Evolutionary conservation across 169 alveolate genomes (phyloP), one percentile per base, ranked within the genome.

Genomic region (Plasmodium sp.): DNA sequence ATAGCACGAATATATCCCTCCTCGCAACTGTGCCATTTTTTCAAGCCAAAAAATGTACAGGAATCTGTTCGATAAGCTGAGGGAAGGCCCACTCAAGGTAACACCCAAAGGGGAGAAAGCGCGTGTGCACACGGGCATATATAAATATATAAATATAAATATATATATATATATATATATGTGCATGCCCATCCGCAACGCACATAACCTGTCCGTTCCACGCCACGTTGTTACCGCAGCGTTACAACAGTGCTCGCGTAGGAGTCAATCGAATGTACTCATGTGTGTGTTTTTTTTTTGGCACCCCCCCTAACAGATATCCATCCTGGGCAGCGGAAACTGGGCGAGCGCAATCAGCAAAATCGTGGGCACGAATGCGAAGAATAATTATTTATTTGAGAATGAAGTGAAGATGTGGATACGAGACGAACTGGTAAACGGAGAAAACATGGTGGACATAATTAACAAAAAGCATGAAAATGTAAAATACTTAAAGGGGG

Each of bases 311-410:
- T 1, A 14, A 45, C 43, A 96, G 98, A 97, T 97, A 58, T 85
- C 97, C 71, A 96, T 97, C 2, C 92, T 97, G 72, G 99, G 98
- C 67, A 95, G 98, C 67, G 99, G 99, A 9, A 97, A 95, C 84
- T 97, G 99, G 99, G 99, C 98, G 5, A 94, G 98, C 27, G 98
- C 98, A 7, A 96, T 96, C 51, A 96, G 98, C 82, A 97, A 96
- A 84, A 92, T 96, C 58, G 97, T 97, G 6, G 97, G 98, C 7
- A 93, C 95, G 33, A 96, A 96, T 92, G 96, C 97, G n/a, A 54
- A 81, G 43, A 80, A 88, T 62, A 88, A 88, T 88, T 77, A 88
- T 56, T 56, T 88, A 58, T 80, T 88, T 88, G 94, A 88, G 41
- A 80, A 62, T 86, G 96, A 97, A 97, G 99, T 97, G 48, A 95